phyloP scores from a whole-genome alignment of 148 eudicot genomes.

The Hydrangea macrophylla region DNA sequence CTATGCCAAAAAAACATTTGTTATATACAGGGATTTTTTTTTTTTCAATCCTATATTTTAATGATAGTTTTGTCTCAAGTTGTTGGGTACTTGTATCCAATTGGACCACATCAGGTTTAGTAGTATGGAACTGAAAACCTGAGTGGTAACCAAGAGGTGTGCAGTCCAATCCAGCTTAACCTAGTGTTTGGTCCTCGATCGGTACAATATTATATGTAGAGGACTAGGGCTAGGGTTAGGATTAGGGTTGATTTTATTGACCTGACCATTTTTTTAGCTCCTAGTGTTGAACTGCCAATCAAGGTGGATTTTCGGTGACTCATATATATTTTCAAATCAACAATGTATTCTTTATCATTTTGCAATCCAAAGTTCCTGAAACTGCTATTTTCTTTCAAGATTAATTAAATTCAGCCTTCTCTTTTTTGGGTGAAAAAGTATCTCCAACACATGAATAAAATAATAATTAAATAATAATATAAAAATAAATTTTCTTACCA shows the following conservation, averaged over 20 bases:
- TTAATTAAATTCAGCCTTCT: too few relatives aligned
- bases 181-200: conserved; percentile 1
- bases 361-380: background rate
- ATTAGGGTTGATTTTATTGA: conserved; percentile 9
- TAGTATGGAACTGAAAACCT: background rate
- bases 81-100: too few relatives aligned
- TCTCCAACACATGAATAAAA: too few relatives aligned
- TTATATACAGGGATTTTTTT: too few relatives aligned
- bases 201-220: background rate
- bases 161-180: conserved; percentile 20
- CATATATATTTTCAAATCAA: background rate
- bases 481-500: too few relatives aligned
- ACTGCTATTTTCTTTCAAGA: background rate
- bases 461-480: too few relatives aligned
- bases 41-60: too few relatives aligned
- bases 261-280: background rate
- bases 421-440: too few relatives aligned
- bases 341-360: background rate
- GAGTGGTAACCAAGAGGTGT: background rate
- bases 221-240: background rate
- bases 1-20: too few relatives aligned
- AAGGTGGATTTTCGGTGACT: background rate
- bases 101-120: background rate
- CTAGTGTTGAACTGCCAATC: conserved; percentile 25
- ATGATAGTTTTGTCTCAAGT: too few relatives aligned